These are phyloP conservation scores for Oryza australiensis DNA, from an alignment of 176 grass and related monocot genomes.

Conservation along the genomic window DNA sequence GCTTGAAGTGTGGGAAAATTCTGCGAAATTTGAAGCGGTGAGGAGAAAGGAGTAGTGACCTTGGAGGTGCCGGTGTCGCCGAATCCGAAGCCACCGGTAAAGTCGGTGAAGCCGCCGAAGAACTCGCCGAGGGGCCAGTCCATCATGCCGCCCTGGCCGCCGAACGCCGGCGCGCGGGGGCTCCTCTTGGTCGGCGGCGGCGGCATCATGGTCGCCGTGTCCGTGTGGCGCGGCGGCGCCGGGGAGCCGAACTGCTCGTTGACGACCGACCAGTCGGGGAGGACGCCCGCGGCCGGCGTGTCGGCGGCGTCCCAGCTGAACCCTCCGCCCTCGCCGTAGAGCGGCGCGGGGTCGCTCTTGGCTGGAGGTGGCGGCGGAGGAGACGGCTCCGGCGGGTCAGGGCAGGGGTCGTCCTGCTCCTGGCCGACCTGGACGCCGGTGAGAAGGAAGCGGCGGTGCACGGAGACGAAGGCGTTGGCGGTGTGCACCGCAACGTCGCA, in stretches of 20 bases:
- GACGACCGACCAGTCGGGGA: conserved; percentile 41
- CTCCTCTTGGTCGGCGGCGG: conserved; percentile 19
- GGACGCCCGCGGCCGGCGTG: conserved; percentile 4
- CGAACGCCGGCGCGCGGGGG: conserved; percentile 37
- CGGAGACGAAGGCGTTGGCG: conserved; percentile 71
- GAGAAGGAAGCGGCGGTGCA: conserved; percentile 86
- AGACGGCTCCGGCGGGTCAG: conserved; percentile 22
- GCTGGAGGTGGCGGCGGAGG: conserved; percentile 9
- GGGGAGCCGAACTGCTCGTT: conserved; percentile 39
- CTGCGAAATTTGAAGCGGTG: not conserved
- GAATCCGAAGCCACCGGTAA: conserved; percentile 56
- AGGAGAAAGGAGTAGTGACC: conserved; percentile 36
- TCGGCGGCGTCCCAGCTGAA: conserved; percentile 21
- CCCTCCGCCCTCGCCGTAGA: conserved; percentile 23
- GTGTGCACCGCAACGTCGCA: conserved; percentile 92
- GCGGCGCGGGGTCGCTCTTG: conserved; percentile 26
- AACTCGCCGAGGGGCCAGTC: conserved; percentile 79
- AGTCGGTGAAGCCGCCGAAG: conserved; percentile 64
- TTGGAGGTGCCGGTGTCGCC: conserved; percentile 62
- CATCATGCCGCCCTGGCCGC: conserved; percentile 31
- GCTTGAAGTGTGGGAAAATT: not conserved
- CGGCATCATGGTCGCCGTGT: not conserved
- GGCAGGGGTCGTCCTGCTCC: not conserved
- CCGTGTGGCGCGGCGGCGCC: not conserved
- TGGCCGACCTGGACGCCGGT: conserved; percentile 91